Base-by-base conservation (phyloP, 176 grass and related monocot species). In the Raddia guianensis region DNA sequence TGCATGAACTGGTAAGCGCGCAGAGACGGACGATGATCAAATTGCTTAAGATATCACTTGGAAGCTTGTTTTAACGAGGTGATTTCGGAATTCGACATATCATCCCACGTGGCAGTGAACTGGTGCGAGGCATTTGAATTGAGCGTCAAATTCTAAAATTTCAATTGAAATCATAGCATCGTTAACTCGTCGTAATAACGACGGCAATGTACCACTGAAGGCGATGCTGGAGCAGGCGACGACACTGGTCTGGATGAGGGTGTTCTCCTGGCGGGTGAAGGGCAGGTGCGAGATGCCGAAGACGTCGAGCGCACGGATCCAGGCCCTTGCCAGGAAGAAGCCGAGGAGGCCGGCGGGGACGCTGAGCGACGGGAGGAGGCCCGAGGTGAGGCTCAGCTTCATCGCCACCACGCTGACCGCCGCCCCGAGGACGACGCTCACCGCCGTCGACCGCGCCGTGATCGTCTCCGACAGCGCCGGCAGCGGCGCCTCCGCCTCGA, bases 201-300 rank as follows among this genome's bases (percentile, higher is more conserved):
- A 64, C 74, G 1, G 37, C 37, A 40, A 40, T 40, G 37, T 72
- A 87, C 77, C 86, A 8, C 56, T 87, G 44, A 77, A 82, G 3
- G 86, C 79, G 40, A 87, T 77, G 47, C 65, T 19, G 18, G 72
- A 82, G 79, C 79, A 82, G 15, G 91, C 75, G 53, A 94, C 91
- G 51, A 91, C 91, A 45, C 82, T 78, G 63, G 83, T 94, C 59
- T 91, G 91, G 70, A 94, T 94, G 75, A 94, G 75, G 68, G 91
- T 91, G 51, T 94, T 94, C 91, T 94, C 91, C 86, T 94, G 91
- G 16, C 91, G 75, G 9, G 91, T 94, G 84, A 91, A 94, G 68
- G 88, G 88, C 62, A 72, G 45, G 53, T 51, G 77, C 19, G 63
- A 9, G 8, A 81, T 20, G 2, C 77, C 85, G n/a, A 53, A 37